These are phyloP conservation scores for Trametes gibbosa DNA, from an alignment of 768 basidiomycete species.

Conservation along the genomic window DNA sequence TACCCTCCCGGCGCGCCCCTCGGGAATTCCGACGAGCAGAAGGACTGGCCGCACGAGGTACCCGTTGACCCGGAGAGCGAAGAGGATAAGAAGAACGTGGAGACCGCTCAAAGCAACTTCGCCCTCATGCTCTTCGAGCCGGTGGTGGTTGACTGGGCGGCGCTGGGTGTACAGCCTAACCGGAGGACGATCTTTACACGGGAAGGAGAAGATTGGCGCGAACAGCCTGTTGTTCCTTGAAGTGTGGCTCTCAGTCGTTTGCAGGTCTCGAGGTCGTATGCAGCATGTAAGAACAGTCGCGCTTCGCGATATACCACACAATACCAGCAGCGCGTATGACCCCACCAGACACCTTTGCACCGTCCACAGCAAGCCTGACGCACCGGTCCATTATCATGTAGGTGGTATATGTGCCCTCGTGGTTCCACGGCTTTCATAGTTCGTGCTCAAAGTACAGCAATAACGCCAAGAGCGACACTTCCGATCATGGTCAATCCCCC, in stretches of 20 bases:
- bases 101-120: conserved; percentile 62
- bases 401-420: too few species aligned
- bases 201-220: conserved; percentile 48
- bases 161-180: conserved; percentile 56
- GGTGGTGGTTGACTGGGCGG: conserved; percentile 63
- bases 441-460: conserved; percentile 3
- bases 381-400: too few species aligned
- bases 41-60: conserved; percentile 58
- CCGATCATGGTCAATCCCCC: background rate
- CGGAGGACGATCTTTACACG: conserved; percentile 54
- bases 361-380: too few species aligned
- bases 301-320: background rate
- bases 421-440: too few species aligned
- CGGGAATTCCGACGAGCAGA: conserved; percentile 51
- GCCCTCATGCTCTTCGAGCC: conserved; percentile 74
- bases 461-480: background rate
- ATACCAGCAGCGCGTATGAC: background rate
- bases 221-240: conserved; percentile 64
- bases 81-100: conserved; percentile 44
- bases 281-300: too few species aligned
- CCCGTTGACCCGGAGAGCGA: conserved; percentile 44
- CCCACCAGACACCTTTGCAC: too few species aligned
- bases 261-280: background rate
- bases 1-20: conserved; percentile 54
- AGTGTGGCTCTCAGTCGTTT: background rate